Evolutionary conservation across 495 filamentous ascomycete genomes (phyloP).

Genomic region (Margaritispora aquatica): DNA sequence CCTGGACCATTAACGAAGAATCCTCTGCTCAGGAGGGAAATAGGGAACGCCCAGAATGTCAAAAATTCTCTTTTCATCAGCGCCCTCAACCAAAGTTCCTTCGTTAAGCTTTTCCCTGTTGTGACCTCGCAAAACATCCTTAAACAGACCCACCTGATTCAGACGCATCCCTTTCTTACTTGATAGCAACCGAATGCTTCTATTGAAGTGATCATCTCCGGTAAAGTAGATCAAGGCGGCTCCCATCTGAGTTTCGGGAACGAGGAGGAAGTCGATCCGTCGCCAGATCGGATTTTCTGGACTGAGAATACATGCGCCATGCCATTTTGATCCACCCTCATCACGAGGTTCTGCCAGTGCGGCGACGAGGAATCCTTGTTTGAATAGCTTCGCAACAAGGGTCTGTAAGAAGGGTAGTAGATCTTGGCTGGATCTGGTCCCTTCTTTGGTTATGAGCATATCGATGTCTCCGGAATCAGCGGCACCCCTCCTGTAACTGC

Average conservation of each 20-base stretch:
- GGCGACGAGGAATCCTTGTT: slow-evolving; percentile 50
- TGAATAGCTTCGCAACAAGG: slow-evolving; percentile 57
- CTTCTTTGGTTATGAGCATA: slow-evolving; percentile 71
- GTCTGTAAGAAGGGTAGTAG: slow-evolving; percentile 54
- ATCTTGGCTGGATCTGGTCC: slow-evolving; percentile 49
- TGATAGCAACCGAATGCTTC: slow-evolving; percentile 77
- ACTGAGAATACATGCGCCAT: slow-evolving; percentile 67
- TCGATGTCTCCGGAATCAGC: slow-evolving; percentile 76
- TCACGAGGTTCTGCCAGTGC: slow-evolving; percentile 35
- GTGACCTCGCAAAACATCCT: slow-evolving; percentile 49
- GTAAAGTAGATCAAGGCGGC: slow-evolving; percentile 95
- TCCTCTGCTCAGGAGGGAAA: slow-evolving; percentile 74
- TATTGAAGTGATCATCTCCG: slow-evolving; percentile 94
- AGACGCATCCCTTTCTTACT: slow-evolving; percentile 79
- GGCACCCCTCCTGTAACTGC: slow-evolving; percentile 82
- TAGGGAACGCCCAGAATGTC: slow-evolving; percentile 81
- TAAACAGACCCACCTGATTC: slow-evolving; percentile 80
- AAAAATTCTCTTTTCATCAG: slow-evolving; percentile 80
- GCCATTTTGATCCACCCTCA: slow-evolving; percentile 61
- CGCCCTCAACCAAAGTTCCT: slow-evolving; percentile 67
- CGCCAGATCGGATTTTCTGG: slow-evolving; percentile 56
- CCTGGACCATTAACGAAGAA: slow-evolving; percentile 47
- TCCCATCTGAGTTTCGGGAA: slow-evolving; percentile 74
- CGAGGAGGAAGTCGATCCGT: slow-evolving; percentile 81
- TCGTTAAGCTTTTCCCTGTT: slow-evolving; percentile 53